Evolutionary conservation across 2,329 filamentous ascomycete species (phyloP), one percentile per base, ranked within the genome.

Genomic region (Pseudocercospora crystallina): DNA sequence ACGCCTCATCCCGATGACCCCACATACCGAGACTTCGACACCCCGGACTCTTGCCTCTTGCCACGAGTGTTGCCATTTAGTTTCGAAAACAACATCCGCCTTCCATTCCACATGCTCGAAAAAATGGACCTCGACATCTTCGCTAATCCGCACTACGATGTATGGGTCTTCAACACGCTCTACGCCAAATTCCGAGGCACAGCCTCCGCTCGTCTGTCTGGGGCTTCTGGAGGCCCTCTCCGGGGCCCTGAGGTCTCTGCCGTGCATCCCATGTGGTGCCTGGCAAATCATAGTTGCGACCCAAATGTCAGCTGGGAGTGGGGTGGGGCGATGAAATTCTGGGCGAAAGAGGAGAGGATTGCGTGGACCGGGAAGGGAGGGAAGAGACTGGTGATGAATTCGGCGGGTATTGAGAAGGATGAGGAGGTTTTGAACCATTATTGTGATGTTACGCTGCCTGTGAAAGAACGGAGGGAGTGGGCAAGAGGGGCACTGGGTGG

Each of bases 221-320:
- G 68, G 5, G 52, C 61, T 3, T 65, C 62, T 11, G 65, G 76
- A 42, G 68, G 73, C 4, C 80, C 79, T 0, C 88, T 92, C 56
- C 89, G 90, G 2, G 83, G 89, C 8, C 92, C 94, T 0, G 94
- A 97, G 63, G 87, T 96, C 4, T 90, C 89, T 26, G 92, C 92
- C 26, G 91, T 97, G 26, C 91, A 97, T 72, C 90, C 92, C 2
- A 83, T 95, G 61, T 99, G 94, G 90, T 97, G 91, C 71, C 78
- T 97, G 29, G 91, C 92, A 26, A 99, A 99, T 65, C 94, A 99
- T 69, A 90, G 90, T 68, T 99, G 94, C 71, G 85, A 96, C 66
- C 94, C 94, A 8, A 96, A 96, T 69, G 90, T 97, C 34, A 82
- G 82, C 3, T 99, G 94, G 94, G 89, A 95, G 64, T 96, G 91